Evolutionary conservation across 2,329 filamentous ascomycete species (phyloP), one percentile per base, ranked within the genome.

Genomic region (Chalaropsis ovoidea): DNA sequence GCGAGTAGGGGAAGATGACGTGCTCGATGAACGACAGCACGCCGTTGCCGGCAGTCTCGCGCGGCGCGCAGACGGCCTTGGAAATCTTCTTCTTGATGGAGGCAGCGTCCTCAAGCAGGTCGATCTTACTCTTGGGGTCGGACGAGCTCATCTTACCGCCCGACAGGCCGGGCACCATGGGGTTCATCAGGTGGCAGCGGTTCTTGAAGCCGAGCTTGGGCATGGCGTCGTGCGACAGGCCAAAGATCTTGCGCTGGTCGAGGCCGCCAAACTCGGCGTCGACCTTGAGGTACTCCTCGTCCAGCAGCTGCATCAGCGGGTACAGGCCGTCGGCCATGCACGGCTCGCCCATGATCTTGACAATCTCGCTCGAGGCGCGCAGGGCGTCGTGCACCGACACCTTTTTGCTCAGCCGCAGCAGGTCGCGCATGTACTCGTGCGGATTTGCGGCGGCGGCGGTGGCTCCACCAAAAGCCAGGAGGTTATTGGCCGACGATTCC

Each of bases 191-290:
- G 68, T 77, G 76, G 42, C 74, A 72, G 42, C 76, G 75, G 74
- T 77, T 49, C 1, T 84, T 84, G 80, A 96, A 96, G 62, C 90
- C 91, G 61, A 99, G 78, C 75, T 87, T 90, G 13, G 91, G 90
- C 39, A 96, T 77, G 76, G 87, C 87, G 70, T 96, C 93, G 69
- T 87, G 88, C 3, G 93, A 91, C 2, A 91, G 83, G 0, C 86
- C 86, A 74, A 96, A 96, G 68, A 96, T 86, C 77, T 96, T 96
- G 67, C 91, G 79, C 77, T 96, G 92, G 72, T 96, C 93, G 63
- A 88, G 77, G 69, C 78, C 90, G 65, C 92, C 92, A 68, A 96
- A 92, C 72, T 99, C 90, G 1, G 84, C 87, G 74, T 99, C 93
- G 3, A 92, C 89, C 66, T 86, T 86, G 2, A 99, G 80, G 79